Evolutionary conservation across 176 grass and related monocot species (phyloP), one percentile per base, ranked within the genome.

Genomic region (Bolboschoenus planiculmis): DNA sequence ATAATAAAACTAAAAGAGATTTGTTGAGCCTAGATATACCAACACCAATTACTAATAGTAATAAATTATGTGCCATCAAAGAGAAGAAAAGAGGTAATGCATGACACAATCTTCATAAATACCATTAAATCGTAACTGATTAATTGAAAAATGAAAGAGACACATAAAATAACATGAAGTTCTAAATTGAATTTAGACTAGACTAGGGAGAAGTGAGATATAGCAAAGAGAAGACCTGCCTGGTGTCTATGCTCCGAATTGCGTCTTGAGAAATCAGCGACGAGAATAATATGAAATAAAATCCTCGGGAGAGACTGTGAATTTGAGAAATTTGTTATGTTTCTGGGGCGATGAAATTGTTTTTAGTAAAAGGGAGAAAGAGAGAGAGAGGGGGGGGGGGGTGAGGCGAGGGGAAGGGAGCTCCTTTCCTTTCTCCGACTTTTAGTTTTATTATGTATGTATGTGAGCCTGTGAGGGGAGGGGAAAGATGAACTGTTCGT

Each of bases 371-470:
- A 37, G 8, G n/a, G n/a, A n/a, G n/a, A n/a, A n/a, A n/a, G n/a
- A n/a, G n/a, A n/a, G n/a, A n/a, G n/a, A n/a, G n/a, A n/a, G n/a
- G n/a, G n/a, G n/a, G n/a, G n/a, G n/a, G n/a, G n/a, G n/a, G 6
- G 36, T 62, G 0, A 20, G 23, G 80, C 54, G 80, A 63, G 13
- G 37, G 40, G 20, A 58, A 50, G 23, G 80, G 80, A 66, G 56
- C 80, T 64, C 80, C 80, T 82, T 35, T 82, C 36, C 80, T 82
- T 61, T 81, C 34, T 42, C 35, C 78, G 16, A 58, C 13, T 79
- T 82, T 82, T 18, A 53, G n/a, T n/a, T n/a, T n/a, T n/a, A n/a
- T n/a, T n/a, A n/a, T n/a, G n/a, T n/a, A n/a, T n/a, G n/a, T n/a
- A n/a, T n/a, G n/a, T n/a, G n/a, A n/a, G n/a, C n/a, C n/a, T n/a